Conservation (phyloP, 768 basidiomycete genomes). For the Suillus cothurnatus region DNA sequence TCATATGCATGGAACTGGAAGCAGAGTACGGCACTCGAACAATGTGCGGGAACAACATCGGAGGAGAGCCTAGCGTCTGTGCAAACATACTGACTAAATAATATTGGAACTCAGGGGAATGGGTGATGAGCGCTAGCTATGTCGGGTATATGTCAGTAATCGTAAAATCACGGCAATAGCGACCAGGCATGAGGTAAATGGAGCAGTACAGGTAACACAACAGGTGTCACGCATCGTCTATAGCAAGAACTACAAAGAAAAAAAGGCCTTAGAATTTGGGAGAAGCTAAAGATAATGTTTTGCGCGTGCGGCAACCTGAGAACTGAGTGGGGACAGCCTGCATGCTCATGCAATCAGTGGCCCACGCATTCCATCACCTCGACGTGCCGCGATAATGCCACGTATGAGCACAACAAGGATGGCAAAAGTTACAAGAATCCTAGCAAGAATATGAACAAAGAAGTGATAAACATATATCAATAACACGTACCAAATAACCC, state of each 20-base stretch:
- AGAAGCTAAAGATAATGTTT: not conserved
- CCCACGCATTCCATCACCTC: constrained; percentile 70
- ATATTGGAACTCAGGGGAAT: not conserved
- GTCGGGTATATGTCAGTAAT: not conserved
- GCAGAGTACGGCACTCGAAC: not conserved
- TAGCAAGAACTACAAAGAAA: not conserved
- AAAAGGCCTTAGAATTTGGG: too few relatives aligned
- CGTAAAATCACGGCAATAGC: not conserved
- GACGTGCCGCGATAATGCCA: constrained; percentile 56
- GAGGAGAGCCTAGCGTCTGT: not conserved
- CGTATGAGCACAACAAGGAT: constrained; percentile 61
- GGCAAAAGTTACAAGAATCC: constrained; percentile 65
- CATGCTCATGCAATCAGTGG: constrained; percentile 43
- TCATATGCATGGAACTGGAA: not conserved
- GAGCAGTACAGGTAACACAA: not conserved
- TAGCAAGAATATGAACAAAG: constrained; percentile 27
- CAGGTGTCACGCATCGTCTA: not conserved
- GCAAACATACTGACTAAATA: not conserved
- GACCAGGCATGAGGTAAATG: not conserved
- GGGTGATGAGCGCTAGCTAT: not conserved
- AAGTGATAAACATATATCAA: not conserved
- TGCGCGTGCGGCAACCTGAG: not conserved
- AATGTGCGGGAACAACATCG: not conserved
- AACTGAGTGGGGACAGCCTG: not conserved
- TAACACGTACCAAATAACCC: constrained; percentile 65